phyloP scores from a whole-genome alignment of 441 rosid genomes.

The Caryocar brasiliense region DNA sequence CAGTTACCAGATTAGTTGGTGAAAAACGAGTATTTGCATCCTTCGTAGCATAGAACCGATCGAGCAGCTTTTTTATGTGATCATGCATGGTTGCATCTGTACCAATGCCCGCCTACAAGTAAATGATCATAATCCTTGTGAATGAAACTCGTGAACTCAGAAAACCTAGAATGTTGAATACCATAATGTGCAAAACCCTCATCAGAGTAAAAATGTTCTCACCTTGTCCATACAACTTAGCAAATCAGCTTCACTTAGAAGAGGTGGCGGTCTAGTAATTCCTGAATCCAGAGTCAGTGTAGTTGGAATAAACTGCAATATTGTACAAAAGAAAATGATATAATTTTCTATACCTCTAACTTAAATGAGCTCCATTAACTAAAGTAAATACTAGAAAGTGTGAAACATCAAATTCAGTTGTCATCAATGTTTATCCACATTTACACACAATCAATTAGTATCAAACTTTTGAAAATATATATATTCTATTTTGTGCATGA shows the following conservation, averaged over 20 bases:
- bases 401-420: background rate
- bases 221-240: conserved; percentile 97
- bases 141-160: background rate
- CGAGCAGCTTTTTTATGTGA: conserved; percentile 93
- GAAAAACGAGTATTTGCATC: conserved; percentile 76
- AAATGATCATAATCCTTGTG: background rate
- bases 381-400: conserved; percentile 3
- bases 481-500: too few relatives aligned
- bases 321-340: conserved; percentile 16
- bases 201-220: conserved; percentile 12
- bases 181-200: background rate
- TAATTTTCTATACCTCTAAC: background rate
- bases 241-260: conserved; percentile 86
- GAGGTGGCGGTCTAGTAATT: conserved; percentile 85
- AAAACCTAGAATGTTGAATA: background rate
- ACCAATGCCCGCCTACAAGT: conserved; percentile 81
- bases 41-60: conserved; percentile 89
- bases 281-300: conserved; percentile 79
- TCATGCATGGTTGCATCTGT: conserved; percentile 99
- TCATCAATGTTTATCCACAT: too few relatives aligned
- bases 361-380: background rate
- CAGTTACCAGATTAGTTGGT: conserved; percentile 78
- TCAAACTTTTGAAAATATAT: too few relatives aligned
- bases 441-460: too few relatives aligned
- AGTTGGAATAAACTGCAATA: conserved; percentile 74